Evolutionary conservation across 2,329 filamentous ascomycete genomes (phyloP), one percentile per base, ranked within the genome.

Genomic region (Zopfia rhizophila): DNA sequence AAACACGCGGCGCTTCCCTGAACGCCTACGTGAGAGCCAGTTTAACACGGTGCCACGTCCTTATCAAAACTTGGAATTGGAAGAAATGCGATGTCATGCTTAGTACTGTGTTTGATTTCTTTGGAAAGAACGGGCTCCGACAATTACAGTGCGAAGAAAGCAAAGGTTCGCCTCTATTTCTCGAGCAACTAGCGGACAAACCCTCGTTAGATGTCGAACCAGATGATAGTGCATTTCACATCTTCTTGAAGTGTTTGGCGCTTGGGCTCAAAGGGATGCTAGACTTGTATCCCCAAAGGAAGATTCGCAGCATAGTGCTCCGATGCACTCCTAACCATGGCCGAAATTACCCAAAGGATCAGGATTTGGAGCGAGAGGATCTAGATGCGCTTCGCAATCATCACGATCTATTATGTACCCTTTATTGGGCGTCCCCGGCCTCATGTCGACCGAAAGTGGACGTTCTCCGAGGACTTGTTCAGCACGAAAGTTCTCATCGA

Each of bases 241-340:
- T 84, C 4, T 78, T 85, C 46, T 68, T 86, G 25, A 86, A 85
- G 61, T 77, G 79, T 31, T 69, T 85, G 14, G 80, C 73, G 12
- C 68, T 72, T 25, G 79, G 80, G 6, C 60, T 85, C 6, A 70
- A 68, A 14, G 73, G 73, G 7, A 73, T 85, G 72, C 69, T 68
- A 11, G 43, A 63, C 13, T 42, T 71, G 0, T 80, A 82, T 53
- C 60, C 75, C 5, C 76, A 78, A 35, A 84, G 80, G 53, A 83
- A 79, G 58, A 74, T 85, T 37, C 75, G 75, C 12, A 80, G 81
- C 45, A 76, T 83, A 41, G 77, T 79, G 3, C 84, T 79, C 73
- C 78, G 83, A 17, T 74, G 82, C 17, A 74, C 84, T 22, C 83
- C 83, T 3, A 85, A 84, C 45, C 82, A 85, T 60, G 81, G 80